Conservation (phyloP, 208 protist genomes). For the Plasmodiophora brassicae region DNA sequence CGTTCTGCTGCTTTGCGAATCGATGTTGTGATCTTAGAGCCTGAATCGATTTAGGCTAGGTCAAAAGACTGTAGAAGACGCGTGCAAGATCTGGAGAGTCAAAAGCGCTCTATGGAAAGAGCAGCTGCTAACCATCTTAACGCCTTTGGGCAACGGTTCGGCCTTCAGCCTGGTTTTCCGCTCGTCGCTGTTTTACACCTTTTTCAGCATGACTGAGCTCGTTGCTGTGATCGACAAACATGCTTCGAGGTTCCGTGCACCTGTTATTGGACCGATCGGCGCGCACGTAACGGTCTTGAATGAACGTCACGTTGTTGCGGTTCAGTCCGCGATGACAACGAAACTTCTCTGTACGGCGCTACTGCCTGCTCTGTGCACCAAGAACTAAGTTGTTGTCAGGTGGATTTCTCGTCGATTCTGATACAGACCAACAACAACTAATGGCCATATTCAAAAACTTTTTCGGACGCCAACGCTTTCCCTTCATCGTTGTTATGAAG, state of each 20-base stretch:
- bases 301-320: not conserved
- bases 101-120: not conserved
- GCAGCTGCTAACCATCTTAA: not conserved
- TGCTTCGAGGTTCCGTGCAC: not conserved
- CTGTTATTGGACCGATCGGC: not conserved
- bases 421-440: not conserved
- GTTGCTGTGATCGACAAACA: not conserved
- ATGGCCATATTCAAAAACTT: not conserved
- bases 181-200: not conserved
- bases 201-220: not conserved
- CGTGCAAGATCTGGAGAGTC: no score
- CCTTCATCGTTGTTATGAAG: conserved; percentile 10
- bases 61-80: no score
- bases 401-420: not conserved
- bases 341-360: not conserved
- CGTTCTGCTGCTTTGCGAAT: no score
- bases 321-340: not conserved
- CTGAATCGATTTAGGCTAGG: no score
- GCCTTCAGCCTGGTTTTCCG: not conserved
- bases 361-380: not conserved
- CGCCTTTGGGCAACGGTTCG: not conserved
- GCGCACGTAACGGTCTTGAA: not conserved
- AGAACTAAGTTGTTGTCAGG: not conserved
- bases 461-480: not conserved
- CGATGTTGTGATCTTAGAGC: no score